A percentile compares a stretch with the other conserved stretches of the same genome.
These are phyloP conservation scores for Quercus wislizeni DNA, from an alignment of 306 rosid genomes.

Conservation along the genomic window DNA sequence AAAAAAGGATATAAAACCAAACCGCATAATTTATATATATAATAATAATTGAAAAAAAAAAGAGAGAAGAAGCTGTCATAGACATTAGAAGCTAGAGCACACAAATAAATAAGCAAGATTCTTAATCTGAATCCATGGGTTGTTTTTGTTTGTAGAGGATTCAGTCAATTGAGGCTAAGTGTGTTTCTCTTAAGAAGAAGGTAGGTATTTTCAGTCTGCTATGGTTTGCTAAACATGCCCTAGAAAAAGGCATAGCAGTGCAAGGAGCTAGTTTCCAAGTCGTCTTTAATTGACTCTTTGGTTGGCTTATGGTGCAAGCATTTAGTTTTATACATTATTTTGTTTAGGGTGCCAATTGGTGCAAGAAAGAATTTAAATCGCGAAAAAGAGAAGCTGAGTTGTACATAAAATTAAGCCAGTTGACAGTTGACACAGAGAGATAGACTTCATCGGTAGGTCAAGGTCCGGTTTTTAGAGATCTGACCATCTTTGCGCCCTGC, in stretches of 20 bases:
- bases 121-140: background rate
- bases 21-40: no score
- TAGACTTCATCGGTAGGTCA: no score
- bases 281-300: constrained; percentile 5
- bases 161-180: constrained; percentile 56
- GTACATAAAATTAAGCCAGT: constrained; percentile 31
- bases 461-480: no score
- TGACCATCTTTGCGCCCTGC: no score
- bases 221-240: background rate
- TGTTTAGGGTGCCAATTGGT: constrained; percentile 56
- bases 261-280: constrained; percentile 10
- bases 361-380: constrained; percentile 14
- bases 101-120: background rate
- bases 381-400: constrained; percentile 42
- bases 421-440: background rate
- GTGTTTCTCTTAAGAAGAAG: constrained; percentile 61
- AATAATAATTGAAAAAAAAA: no score
- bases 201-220: constrained; percentile 30
- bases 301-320: constrained; percentile 5
- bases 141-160: constrained; percentile 49
- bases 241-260: background rate
- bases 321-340: background rate
- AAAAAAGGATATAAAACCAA: no score
- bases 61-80: no score
- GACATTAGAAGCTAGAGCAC: no score